phyloP scores from a whole-genome alignment of 768 basidiomycete species.

The Leccinum ochraceum region DNA sequence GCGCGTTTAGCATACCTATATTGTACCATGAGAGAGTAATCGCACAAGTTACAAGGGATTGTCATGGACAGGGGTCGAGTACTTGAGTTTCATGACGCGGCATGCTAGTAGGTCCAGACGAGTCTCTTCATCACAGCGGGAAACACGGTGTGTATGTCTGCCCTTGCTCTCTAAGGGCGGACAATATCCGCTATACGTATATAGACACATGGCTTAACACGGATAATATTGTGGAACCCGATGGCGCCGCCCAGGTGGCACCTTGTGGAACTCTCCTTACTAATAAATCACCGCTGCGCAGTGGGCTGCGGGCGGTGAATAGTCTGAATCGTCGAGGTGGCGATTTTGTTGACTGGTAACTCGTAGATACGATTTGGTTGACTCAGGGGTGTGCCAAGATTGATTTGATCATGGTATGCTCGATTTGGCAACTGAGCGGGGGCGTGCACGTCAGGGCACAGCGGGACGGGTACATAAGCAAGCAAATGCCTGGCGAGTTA shows the following conservation, averaged over 20 bases:
- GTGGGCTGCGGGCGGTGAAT: neutral
- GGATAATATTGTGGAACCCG: slow-evolving; percentile 48
- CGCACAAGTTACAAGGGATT: neutral
- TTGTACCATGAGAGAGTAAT: neutral
- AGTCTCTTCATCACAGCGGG: neutral
- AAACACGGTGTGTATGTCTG: neutral
- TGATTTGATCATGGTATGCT: neutral
- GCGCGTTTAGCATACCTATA: neutral
- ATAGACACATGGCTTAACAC: slow-evolving; percentile 35
- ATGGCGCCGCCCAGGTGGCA: neutral
- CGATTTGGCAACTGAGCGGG: slow-evolving; percentile 13
- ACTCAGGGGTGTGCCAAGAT: neutral
- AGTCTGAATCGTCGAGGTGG: neutral
- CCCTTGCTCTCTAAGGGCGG: slow-evolving; percentile 51
- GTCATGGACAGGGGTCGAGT: neutral
- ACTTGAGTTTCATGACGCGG: neutral
- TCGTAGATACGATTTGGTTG: neutral
- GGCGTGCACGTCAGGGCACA: slow-evolving; percentile 24
- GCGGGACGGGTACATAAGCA: slow-evolving; percentile 26
- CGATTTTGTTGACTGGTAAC: neutral
- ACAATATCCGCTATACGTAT: slow-evolving; percentile 35
- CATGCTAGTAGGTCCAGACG: neutral
- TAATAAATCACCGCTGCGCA: neutral
- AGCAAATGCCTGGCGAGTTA: slow-evolving; percentile 12
- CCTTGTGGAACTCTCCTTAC: neutral